These are phyloP conservation scores for Debaryomyces nepalensis DNA, from an alignment of 1,139 yeast genomes.

Conservation along the genomic window DNA sequence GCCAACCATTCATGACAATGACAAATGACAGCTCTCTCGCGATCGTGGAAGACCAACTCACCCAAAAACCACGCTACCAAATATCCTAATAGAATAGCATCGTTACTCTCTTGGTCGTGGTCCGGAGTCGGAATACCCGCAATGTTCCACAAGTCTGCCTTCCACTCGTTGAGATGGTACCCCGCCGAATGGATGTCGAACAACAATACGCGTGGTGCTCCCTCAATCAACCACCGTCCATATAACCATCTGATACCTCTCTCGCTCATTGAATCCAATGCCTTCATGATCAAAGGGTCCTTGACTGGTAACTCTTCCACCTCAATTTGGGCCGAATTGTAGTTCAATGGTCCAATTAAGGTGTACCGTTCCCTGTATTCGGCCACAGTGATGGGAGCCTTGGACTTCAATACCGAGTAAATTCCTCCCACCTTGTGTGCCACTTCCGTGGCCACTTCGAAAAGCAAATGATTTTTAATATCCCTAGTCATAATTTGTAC, in stretches of 20 bases:
- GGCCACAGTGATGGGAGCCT: conserved; percentile 95
- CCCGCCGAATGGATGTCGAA: conserved; percentile 84
- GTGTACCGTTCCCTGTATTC: conserved; percentile 90
- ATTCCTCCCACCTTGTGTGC: conserved; percentile 98
- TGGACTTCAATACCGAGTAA: conserved; percentile 93
- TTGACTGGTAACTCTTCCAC: conserved; percentile 84
- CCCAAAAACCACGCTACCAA: conserved; percentile 97
- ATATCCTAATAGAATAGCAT: conserved; percentile 91
- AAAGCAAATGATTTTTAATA: conserved; percentile 79
- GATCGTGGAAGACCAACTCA: conserved; percentile 81
- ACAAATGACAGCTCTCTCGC: conserved; percentile 84
- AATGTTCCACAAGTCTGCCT: conserved; percentile 85
- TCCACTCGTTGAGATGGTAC: conserved; percentile 84
- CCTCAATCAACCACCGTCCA: conserved; percentile 97
- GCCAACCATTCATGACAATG: conserved; percentile 99
- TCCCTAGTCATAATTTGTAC: conserved; percentile 62
- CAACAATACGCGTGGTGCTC: conserved; percentile 90
- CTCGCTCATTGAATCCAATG: conserved; percentile 73
- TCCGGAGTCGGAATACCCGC: conserved; percentile 95
- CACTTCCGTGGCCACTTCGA: conserved; percentile 96
- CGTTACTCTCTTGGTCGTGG: conserved; percentile 85
- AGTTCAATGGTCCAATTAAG: conserved; percentile 84
- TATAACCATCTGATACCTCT: conserved; percentile 85
- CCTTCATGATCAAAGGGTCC: conserved; percentile 61
- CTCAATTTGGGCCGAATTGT: conserved; percentile 84